A percentile compares a stretch with the other conserved stretches of the same genome.
phyloP scores from a whole-genome alignment of 1,284 basidiomycete species.

The Puccinia sorghi region DNA sequence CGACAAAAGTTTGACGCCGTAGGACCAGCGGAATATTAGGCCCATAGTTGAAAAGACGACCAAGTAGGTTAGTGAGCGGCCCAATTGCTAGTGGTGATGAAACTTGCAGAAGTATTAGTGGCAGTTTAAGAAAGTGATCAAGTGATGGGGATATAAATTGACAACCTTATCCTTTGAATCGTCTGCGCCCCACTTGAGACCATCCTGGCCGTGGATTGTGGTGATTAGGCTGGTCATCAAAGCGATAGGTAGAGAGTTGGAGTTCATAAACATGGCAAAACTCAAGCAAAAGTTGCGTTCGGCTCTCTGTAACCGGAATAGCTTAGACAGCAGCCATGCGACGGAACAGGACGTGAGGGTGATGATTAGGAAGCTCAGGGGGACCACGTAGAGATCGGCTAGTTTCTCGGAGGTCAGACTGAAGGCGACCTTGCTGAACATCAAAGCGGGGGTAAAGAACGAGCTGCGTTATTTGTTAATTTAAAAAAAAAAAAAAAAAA shows the following conservation, averaged over 20 bases:
- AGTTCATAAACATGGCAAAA: conserved; percentile 51
- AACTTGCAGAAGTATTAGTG: background rate
- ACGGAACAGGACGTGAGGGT: conserved; percentile 57
- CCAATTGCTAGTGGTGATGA: conserved; percentile 21
- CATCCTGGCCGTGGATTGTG: conserved; percentile 54
- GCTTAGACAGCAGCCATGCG: conserved; percentile 55
- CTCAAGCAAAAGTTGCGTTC: conserved; percentile 60
- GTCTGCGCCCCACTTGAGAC: conserved; percentile 54
- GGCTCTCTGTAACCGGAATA: conserved; percentile 56
- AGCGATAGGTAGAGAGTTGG: conserved; percentile 60
- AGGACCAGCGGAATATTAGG: conserved; percentile 60
- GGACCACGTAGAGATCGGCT: conserved; percentile 59
- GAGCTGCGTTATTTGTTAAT: conserved; percentile 52
- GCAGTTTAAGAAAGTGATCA: too few species aligned
- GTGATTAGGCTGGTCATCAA: conserved; percentile 60
- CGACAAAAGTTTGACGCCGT: conserved; percentile 60
- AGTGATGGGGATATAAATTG: background rate
- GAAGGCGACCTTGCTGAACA: conserved; percentile 61
- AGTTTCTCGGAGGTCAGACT: conserved; percentile 60
- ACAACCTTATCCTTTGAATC: conserved; percentile 54
- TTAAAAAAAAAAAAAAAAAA: too few species aligned
- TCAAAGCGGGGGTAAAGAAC: conserved; percentile 58
- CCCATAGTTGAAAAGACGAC: conserved; percentile 61
- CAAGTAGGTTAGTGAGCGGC: conserved; percentile 56
- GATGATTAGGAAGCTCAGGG: conserved; percentile 60